Base-by-base conservation (phyloP, 208 protist genomes). In the Acanthamoeba castellanii region DNA sequence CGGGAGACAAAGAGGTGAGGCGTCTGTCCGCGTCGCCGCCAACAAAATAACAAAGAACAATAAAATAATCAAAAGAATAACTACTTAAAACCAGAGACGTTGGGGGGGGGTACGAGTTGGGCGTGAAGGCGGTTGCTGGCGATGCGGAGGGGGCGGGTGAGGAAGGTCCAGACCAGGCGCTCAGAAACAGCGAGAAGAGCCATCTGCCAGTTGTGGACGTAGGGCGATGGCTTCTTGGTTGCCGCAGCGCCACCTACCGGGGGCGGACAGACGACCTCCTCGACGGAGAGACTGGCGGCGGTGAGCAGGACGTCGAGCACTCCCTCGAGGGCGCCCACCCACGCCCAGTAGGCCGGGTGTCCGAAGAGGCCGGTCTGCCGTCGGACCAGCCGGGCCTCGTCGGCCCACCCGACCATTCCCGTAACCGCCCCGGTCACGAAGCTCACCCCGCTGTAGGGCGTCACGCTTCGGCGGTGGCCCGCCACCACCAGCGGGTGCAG, bases 311-410 rank as follows among this genome's bases (percentile, higher is more conserved):
- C 47, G 50, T 87, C 78, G 8, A 87, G 5, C 2, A 22, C 78
- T 27, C 78, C 78, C 47, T 87, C 78, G 7, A 87, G 25, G 30
- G 47, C 47, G 20, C 78, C 78, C 42, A 87, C 16, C 78, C 78
- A 87, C 78, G 78, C 78, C 50, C 42, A 61, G 78, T 61, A 64
- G n/a, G 50, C 78, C 4, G 78, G 78, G 25, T 87, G 78, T 11
- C 78, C 78, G 47, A 87, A 87, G 50, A 20, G 7, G 11, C 78
- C 78, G 8, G 78, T 87, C 42, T 87, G 78, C 7, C 47, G 78
- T 27, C 45, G 25, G 16, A 87, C 78, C 78, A 45, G 18, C 20
- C 78, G 78, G 2, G 78, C 27, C 78, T 87, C 78, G 25, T 55
- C 78, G 5, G 16, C 13, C 78, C 78, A 87, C 13, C 47, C 42